phyloP scores from a whole-genome alignment of 2,329 filamentous ascomycete species.

The Aspergillus hortae region DNA sequence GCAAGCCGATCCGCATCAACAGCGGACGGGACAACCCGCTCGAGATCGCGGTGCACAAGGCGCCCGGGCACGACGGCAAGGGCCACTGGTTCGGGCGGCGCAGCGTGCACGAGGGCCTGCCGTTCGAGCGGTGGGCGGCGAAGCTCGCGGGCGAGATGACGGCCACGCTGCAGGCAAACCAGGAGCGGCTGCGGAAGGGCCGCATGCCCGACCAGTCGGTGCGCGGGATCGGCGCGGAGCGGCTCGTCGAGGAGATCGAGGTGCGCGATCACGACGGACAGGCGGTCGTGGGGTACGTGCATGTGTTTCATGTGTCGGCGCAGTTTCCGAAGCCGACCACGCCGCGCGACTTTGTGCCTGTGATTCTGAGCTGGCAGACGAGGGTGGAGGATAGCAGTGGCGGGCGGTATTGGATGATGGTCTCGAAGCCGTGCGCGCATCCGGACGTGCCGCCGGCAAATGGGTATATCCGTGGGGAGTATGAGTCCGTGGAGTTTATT shows the following conservation, averaged over 20 bases:
- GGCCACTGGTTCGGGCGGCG: conserved; percentile 87
- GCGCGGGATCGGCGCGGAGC: conserved; percentile 80
- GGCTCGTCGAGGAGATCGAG: conserved; percentile 61
- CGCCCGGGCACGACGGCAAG: conserved; percentile 72
- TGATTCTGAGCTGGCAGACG: conserved; percentile 64
- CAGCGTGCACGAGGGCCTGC: conserved; percentile 74
- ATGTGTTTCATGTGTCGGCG: conserved; percentile 80
- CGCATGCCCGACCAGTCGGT: conserved; percentile 71
- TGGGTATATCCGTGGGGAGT: conserved; percentile 77
- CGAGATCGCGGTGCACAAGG: conserved; percentile 74
- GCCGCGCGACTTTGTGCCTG: conserved; percentile 80
- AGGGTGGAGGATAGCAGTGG: conserved; percentile 27
- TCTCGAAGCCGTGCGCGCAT: conserved; percentile 81
- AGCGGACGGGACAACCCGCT: conserved; percentile 70
- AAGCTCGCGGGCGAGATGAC: conserved; percentile 76
- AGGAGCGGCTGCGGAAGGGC: conserved; percentile 62
- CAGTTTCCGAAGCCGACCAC: conserved; percentile 87
- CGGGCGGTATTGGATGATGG: conserved; percentile 73
- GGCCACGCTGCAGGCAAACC: conserved; percentile 69
- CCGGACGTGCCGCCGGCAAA: conserved; percentile 65
- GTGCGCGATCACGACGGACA: conserved; percentile 46
- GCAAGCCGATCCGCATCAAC: conserved; percentile 65
- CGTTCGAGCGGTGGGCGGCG: conserved; percentile 73
- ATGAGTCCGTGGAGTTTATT: conserved; percentile 90
- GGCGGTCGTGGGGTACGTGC: conserved; percentile 21